phyloP scores from a whole-genome alignment of 306 rosid species.

The Lagenaria siceraria region DNA sequence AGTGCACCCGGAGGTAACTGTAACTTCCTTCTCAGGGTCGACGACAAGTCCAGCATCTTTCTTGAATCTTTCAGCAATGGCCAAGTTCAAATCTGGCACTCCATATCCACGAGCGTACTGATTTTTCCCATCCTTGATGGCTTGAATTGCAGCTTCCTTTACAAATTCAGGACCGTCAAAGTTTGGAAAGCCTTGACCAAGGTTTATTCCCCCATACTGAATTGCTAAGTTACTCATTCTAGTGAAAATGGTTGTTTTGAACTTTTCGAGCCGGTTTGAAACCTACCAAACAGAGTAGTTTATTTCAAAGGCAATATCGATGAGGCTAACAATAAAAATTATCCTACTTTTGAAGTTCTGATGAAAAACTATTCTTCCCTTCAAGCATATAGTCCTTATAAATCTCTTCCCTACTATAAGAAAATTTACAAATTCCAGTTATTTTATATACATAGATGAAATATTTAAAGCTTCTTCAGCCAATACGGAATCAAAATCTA shows the following conservation, averaged over 20 bases:
- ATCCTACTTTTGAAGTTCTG: background rate
- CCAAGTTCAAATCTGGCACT: conserved; percentile 60
- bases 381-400: background rate
- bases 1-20: conserved; percentile 81
- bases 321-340: background rate
- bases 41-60: conserved; percentile 60
- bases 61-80: conserved; percentile 72
- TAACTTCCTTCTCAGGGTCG: conserved; percentile 74
- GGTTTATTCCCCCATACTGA: conserved; percentile 81
- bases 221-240: conserved; percentile 79
- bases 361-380: background rate
- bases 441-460: background rate
- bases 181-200: conserved; percentile 93
- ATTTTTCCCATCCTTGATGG: conserved; percentile 72
- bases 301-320: background rate
- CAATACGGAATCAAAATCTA: background rate
- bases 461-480: background rate
- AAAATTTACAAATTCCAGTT: background rate
- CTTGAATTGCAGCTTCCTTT: conserved; percentile 92
- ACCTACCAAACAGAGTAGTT: conserved; percentile 34
- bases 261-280: conserved; percentile 83
- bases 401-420: background rate
- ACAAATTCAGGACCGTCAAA: conserved; percentile 91
- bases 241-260: conserved; percentile 81
- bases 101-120: conserved; percentile 86